Base-by-base conservation (phyloP, 352 stramenopile genomes). In the Phytophthora colocasiae region DNA sequence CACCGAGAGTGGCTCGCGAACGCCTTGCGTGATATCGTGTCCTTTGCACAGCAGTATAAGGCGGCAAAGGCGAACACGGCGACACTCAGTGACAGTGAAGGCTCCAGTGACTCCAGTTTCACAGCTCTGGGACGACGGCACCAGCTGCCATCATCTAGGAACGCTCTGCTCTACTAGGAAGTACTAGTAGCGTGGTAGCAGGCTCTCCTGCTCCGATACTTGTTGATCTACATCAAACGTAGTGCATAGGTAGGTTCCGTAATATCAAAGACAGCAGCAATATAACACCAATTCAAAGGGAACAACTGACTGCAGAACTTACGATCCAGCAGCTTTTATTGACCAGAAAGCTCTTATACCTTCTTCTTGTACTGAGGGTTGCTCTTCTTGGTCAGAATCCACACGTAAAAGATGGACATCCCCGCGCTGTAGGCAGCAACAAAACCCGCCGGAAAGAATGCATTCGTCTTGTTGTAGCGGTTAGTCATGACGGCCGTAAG, bases 301-400 rank as follows among this genome's bases (percentile, higher is more conserved):
- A 44, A 66, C 24, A 48, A 29, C 34, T 11, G 14, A 40, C 52
- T 40, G 39, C 8, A 34, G 8, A 43, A 50, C 32, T 12, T 41
- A 27, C 31, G 40, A 4, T 39, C 19, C 47, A 54, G 29, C 29
- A 54, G 29, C 47, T 54, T 41, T 31, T 54, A 54, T 54, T 54
- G 47, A 54, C 47, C 45, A 46, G 31, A 36, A 36, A 36, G 40
- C 40, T 46, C 45, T 39, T 81, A 85, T 48, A 73, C 74, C 44
- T 83, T 78, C 81, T 93, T 95, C 71, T 93, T 93, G 85, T 92
- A 90, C 52, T 89, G 78, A 29, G 85, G 78, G 74, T 95, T 95
- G 64, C 49, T 75, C 32, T 65, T 85, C 64, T 77, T 74, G 24
- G 88, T 68, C 52, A 95, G 69, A 41, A 92, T 82, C 68, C 76